Base-by-base conservation (phyloP, 2,329 filamentous ascomycete genomes). In the Colletotrichum echinochloae region DNA sequence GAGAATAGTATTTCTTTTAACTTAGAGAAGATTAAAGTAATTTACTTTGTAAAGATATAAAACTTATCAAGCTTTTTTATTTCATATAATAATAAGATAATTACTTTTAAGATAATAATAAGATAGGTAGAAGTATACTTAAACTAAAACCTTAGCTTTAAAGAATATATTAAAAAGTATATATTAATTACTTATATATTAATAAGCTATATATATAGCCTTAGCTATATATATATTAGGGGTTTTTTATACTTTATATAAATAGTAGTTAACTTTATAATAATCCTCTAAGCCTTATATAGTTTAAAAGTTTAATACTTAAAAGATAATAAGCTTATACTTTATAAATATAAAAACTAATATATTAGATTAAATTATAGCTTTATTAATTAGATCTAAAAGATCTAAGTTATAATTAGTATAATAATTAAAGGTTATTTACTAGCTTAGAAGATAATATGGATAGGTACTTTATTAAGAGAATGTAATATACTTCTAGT, bases 401-500 rank as follows among this genome's bases (percentile, higher is more conserved):
- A 23, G n/a, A n/a, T n/a, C n/a, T n/a, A n/a, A n/a, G n/a, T n/a
- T n/a, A n/a, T n/a, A n/a, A n/a, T n/a, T n/a, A n/a, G n/a, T n/a
- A n/a, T n/a, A n/a, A n/a, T n/a, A n/a, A n/a, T n/a, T n/a, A n/a
- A 5, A 23, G 8, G 44, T 0, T 48, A 23, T 4, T 2, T 48
- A 8, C 9, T 48, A 23, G 20, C 26, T 23, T 48, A 48, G 9
- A 23, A 11, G 7, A 46, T 5, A 12, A 48, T 12, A 2, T 48
- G 12, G 8, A n/a, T n/a, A n/a, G n/a, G n/a, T n/a, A n/a, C 26
- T 12, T 1, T 23, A 1, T 1, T 48, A 23, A 5, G 5, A 6
- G n/a, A 23, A 23, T 4, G 5, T 4, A 48, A 9, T 23, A 48
- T 14, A 2, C 14, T 4, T 23, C 4, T 26, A 23, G 6, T 23